Percentiles rank a stretch among this genome's conserved stretches.
These are phyloP conservation scores for Metarhizium guizhouense DNA, from an alignment of 2,329 filamentous ascomycete species.

Conservation along the genomic window DNA sequence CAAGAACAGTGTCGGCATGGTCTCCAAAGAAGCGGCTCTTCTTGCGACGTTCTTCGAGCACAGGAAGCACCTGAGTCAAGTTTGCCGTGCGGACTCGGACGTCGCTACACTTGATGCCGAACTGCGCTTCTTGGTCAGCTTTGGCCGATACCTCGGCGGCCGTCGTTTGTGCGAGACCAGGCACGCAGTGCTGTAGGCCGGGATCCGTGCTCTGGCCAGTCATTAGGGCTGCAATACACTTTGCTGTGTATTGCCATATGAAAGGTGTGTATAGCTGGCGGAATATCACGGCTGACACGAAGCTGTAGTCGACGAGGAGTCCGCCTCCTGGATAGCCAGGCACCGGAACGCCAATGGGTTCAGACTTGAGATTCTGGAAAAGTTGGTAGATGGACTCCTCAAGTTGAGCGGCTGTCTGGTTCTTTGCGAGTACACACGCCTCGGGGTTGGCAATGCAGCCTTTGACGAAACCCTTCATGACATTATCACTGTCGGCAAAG, in stretches of 20 bases:
- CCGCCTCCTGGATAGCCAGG: neutral
- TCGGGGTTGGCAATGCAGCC: constrained; percentile 14
- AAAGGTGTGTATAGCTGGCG: neutral
- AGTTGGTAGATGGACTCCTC: constrained; percentile 14
- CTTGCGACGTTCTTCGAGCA: constrained; percentile 13
- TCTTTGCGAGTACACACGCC: constrained; percentile 14
- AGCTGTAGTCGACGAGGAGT: constrained; percentile 2
- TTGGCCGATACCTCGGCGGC: neutral
- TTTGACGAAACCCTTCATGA: constrained; percentile 16
- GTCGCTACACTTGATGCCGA: constrained; percentile 28
- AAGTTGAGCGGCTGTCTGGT: constrained; percentile 12
- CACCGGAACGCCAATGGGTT: constrained; percentile 10
- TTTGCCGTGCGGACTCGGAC: constrained; percentile 15
- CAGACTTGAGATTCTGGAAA: constrained; percentile 13
- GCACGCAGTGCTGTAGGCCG: neutral
- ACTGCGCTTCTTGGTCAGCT: constrained; percentile 1
- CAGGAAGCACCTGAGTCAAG: constrained; percentile 18
- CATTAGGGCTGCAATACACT: neutral
- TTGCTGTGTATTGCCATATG: constrained; percentile 3
- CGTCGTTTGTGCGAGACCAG: neutral
- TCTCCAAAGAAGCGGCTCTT: constrained; percentile 21
- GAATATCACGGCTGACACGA: neutral
- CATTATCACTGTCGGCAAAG: constrained; percentile 16
- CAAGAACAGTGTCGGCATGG: constrained; percentile 3
- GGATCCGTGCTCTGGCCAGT: neutral